A percentile compares a stretch with the other conserved stretches of the same genome.
Evolutionary conservation across 1,139 yeast species (phyloP).

Genomic region (Geotrichum europaeum): DNA sequence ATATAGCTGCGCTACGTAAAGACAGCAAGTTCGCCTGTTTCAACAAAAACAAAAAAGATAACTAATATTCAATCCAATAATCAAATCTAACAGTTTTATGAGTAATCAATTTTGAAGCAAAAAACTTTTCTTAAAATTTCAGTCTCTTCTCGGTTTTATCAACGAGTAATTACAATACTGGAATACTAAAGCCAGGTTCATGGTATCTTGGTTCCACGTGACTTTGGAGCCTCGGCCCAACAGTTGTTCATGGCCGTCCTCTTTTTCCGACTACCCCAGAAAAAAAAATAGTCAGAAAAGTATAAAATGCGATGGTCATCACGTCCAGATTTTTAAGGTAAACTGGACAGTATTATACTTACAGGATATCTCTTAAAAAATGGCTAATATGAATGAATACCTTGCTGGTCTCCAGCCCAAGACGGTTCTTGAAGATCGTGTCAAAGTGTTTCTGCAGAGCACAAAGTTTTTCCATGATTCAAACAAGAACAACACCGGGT

Average conservation of each 20-base stretch:
- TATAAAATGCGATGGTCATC: not conserved
- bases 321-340: not conserved
- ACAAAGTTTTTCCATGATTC: not conserved
- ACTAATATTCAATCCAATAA: too few species aligned
- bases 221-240: not conserved
- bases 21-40: too few species aligned
- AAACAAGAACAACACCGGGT: not conserved
- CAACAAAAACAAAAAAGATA: too few species aligned
- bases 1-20: too few species aligned
- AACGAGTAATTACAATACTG: too few species aligned
- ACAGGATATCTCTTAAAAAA: not conserved
- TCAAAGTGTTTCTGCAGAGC: not conserved
- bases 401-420: conserved; percentile 5
- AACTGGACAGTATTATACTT: not conserved
- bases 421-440: conserved; percentile 1
- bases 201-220: not conserved
- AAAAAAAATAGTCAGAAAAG: not conserved
- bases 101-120: too few species aligned
- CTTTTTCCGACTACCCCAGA: not conserved
- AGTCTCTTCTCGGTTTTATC: too few species aligned
- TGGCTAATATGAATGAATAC: not conserved
- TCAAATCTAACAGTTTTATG: too few species aligned
- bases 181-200: too few species aligned
- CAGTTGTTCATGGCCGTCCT: not conserved
- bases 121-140: too few species aligned